Evolutionary conservation across 495 filamentous ascomycete species (phyloP).

Genomic region (Aspergillus bridgeri): DNA sequence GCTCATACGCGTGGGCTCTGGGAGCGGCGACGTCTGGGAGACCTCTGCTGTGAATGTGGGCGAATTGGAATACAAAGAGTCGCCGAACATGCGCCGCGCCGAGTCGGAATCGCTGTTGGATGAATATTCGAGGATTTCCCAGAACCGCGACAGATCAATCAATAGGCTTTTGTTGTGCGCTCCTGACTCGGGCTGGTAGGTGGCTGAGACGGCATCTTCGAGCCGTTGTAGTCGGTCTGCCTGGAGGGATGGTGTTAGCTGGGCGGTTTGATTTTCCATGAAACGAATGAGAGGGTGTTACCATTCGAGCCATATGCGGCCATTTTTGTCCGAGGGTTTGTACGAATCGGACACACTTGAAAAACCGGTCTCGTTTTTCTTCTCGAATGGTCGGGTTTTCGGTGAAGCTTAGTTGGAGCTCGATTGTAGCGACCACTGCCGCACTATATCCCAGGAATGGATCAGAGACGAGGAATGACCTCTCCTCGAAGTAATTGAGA

Average conservation of each 20-base stretch:
- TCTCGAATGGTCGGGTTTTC: slow-evolving; percentile 33
- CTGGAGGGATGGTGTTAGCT: slow-evolving; percentile 15
- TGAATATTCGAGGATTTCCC: slow-evolving; percentile 49
- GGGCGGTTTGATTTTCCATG: not conserved
- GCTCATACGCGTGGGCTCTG: slow-evolving; percentile 40
- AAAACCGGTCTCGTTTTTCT: slow-evolving; percentile 43
- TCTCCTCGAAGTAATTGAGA: slow-evolving; percentile 45
- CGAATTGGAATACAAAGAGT: slow-evolving; percentile 32
- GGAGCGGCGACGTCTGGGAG: slow-evolving; percentile 43
- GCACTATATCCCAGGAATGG: slow-evolving; percentile 48
- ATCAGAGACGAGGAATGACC: slow-evolving; percentile 41
- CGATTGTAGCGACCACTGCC: slow-evolving; percentile 48
- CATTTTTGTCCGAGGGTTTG: slow-evolving; percentile 37
- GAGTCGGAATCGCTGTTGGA: slow-evolving; percentile 42
- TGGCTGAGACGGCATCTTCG: slow-evolving; percentile 44
- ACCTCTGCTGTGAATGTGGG: slow-evolving; percentile 32
- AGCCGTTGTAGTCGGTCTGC: slow-evolving; percentile 41
- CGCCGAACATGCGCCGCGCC: slow-evolving; percentile 39
- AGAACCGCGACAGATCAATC: slow-evolving; percentile 48
- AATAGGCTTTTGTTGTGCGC: slow-evolving; percentile 43
- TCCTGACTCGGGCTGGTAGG: slow-evolving; percentile 38
- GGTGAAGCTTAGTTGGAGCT: slow-evolving; percentile 47
- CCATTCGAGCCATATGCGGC: slow-evolving; percentile 48
- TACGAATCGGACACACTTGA: slow-evolving; percentile 46
- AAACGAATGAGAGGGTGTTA: slow-evolving; percentile 6